phyloP scores from a whole-genome alignment of 1,139 yeast genomes.

The Yamadazyma friedrichii region DNA sequence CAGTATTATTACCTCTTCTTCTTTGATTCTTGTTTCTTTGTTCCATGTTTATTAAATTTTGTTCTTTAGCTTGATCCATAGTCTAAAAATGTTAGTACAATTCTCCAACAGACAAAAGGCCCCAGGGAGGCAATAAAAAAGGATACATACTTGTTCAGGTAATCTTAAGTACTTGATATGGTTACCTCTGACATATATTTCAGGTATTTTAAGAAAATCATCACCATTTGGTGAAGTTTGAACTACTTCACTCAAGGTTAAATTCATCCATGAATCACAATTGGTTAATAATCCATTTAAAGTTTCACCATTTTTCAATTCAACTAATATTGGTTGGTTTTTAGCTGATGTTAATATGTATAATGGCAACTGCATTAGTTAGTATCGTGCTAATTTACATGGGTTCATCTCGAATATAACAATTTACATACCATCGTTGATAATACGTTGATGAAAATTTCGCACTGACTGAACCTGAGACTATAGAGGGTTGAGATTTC shows the following conservation, averaged over 20 bases:
- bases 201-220: constrained; percentile 65
- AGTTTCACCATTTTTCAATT: constrained; percentile 89
- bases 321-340: constrained; percentile 85
- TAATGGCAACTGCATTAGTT: constrained; percentile 64
- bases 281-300: constrained; percentile 80
- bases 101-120: too few species aligned
- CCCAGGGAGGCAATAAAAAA: background rate
- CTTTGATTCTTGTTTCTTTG: constrained; percentile 49
- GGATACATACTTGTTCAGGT: constrained; percentile 36
- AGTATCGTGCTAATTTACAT: constrained; percentile 1
- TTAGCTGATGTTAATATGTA: constrained; percentile 88
- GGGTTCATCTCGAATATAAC: background rate
- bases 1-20: constrained; percentile 33
- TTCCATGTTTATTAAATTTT: constrained; percentile 55
- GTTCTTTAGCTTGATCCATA: constrained; percentile 80
- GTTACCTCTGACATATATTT: constrained; percentile 82
- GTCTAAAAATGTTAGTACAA: constrained; percentile 33
- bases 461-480: constrained; percentile 8
- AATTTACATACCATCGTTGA: constrained; percentile 11
- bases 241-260: constrained; percentile 76
- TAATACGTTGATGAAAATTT: constrained; percentile 9
- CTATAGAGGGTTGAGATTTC: too few species aligned
- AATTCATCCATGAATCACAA: constrained; percentile 96
- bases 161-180: constrained; percentile 54
- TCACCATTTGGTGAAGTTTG: constrained; percentile 73